A percentile compares a stretch with the other conserved stretches of the same genome.
phyloP scores from a whole-genome alignment of 2,329 filamentous ascomycete genomes.

The Colletotrichum horii region DNA sequence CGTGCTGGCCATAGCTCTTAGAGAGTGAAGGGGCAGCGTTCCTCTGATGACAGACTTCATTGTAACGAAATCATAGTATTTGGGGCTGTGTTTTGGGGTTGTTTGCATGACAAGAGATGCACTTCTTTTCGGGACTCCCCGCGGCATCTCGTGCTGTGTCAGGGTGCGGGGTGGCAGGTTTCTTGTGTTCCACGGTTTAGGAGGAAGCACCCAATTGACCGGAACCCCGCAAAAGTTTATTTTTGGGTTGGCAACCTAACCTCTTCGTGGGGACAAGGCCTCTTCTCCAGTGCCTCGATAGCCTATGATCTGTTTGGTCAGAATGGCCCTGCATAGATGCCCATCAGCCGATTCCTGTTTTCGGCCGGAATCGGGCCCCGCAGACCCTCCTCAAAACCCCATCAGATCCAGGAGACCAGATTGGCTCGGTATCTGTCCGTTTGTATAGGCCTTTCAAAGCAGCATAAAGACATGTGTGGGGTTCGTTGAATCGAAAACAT shows the following conservation, averaged over 20 bases:
- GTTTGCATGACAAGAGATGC: accelerated
- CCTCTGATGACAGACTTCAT: background rate
- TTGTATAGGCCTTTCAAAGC: background rate
- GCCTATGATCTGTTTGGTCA: background rate
- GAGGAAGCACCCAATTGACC: background rate
- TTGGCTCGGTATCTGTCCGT: background rate
- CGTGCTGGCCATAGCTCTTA: background rate
- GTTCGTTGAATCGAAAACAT: background rate
- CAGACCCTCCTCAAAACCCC: background rate
- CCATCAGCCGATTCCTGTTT: background rate
- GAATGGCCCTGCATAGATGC: background rate
- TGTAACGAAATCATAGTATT: background rate
- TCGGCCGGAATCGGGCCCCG: background rate
- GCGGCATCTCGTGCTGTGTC: background rate
- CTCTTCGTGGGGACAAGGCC: background rate
- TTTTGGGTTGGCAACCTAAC: background rate
- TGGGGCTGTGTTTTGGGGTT: background rate
- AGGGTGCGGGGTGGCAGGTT: accelerated
- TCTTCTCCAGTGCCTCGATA: background rate
- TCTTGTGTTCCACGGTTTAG: background rate
- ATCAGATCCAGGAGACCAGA: background rate
- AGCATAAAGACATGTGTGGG: background rate
- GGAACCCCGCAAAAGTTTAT: background rate
- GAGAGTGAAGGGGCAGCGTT: background rate
- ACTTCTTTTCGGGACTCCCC: background rate